Evolutionary conservation across 192 early-diverging fungal species (phyloP).

Genomic region (Rhizophagus sp.): DNA sequence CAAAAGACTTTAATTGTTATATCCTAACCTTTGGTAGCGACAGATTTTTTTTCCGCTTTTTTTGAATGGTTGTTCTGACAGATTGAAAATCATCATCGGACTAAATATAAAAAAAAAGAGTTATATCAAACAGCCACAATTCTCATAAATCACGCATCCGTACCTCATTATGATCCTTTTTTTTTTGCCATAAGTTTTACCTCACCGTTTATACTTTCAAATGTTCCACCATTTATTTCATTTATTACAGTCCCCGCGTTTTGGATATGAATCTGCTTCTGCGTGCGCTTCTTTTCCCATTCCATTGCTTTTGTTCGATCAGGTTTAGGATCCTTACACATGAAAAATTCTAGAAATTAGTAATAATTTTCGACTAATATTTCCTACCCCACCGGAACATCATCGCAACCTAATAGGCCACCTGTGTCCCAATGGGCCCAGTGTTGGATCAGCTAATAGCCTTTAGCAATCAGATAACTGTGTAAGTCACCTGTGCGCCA

Average conservation of each 20-base stretch:
- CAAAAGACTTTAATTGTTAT: no score
- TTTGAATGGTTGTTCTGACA: accelerated
- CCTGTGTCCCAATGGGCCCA: constrained; percentile 10
- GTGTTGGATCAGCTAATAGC: constrained; percentile 25
- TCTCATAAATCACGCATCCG: no score
- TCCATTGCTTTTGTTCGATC: constrained; percentile 20
- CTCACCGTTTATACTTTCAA: neutral
- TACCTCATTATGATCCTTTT: no score
- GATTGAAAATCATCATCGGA: no score
- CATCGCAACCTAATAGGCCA: neutral
- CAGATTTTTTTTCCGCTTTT: no score
- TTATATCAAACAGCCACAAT: no score
- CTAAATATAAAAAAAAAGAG: no score
- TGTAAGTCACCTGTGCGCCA: constrained; percentile 28
- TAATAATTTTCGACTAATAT: constrained; percentile 2
- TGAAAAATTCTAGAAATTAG: constrained; percentile 1
- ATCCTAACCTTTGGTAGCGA: no score
- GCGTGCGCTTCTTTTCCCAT: neutral
- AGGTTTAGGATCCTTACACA: neutral
- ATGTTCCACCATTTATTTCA: neutral
- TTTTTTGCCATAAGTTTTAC: neutral
- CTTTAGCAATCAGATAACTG: constrained; percentile 22
- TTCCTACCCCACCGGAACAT: constrained; percentile 8
- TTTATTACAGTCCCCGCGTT: neutral
- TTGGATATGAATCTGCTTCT: constrained; percentile 2